Base-by-base conservation (phyloP, 164 flowering plant genomes). In the Euptelea pleiosperma region DNA sequence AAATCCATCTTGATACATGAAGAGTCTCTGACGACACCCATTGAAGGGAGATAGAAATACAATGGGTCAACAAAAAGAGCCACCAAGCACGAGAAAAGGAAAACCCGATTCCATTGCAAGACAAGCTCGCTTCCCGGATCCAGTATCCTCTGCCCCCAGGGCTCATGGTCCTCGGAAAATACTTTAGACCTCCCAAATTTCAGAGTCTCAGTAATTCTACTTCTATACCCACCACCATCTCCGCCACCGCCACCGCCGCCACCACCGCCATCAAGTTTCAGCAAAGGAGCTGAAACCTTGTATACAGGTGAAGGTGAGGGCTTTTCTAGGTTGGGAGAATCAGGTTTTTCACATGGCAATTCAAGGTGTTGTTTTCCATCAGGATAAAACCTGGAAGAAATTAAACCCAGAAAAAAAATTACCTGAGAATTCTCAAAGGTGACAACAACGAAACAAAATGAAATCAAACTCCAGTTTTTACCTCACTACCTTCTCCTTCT, bases 61-160 rank as follows among this genome's bases (percentile, higher is more conserved):
- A 91, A 50, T 2, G 98, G 98, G 49, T 91, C 98, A 6, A 91
- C 61, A 60, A 86, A 89, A 14, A 91, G 83, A 1, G 98, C 98
- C 40, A 91, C 70, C 77, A 91, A 70, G 62, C 91, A 89, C 1
- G 92, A 79, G 39, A 79, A 26, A 3, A 89, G 82, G 75, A 91
- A 91, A 28, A 84, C 61, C 51, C 83, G 50, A 70, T 89, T 89
- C 96, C 98, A 91, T 50, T 61, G 65, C 60, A 87, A 64, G 34
- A 89, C 86, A 29, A 82, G 66, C 16, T 79, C 83, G 30, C 98
- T 79, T 40, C 92, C 91, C 0, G 98, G 98, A 62, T 89, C 96
- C 40, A 89, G 75, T 49, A 87, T 83, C 53, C 73, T 68, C 67
- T 72, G 75, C 46, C 68, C 45, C 83, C 75, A 78, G 18, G 83